phyloP scores from a whole-genome alignment of 2,329 filamentous ascomycete genomes.

The Clarireedia monteithiana region DNA sequence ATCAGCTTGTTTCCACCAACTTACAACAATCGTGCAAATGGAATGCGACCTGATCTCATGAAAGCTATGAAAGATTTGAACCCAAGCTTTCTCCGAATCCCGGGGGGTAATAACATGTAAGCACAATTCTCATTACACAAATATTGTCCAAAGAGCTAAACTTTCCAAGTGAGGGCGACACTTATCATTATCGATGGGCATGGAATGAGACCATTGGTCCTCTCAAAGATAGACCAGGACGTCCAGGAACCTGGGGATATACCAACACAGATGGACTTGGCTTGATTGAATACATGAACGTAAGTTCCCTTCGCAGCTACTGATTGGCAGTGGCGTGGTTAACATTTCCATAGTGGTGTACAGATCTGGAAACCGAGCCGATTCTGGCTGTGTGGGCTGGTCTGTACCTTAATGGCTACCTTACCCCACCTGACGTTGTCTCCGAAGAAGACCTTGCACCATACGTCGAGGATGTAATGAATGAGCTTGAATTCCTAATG shows the following conservation, averaged over 20 bases:
- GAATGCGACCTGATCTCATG: constrained; percentile 47
- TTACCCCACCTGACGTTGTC: constrained; percentile 32
- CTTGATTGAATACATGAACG: constrained; percentile 40
- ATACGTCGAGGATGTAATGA: constrained; percentile 40
- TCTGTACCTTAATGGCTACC: constrained; percentile 33
- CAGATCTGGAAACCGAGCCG: constrained; percentile 39
- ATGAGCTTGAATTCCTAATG: constrained; percentile 45
- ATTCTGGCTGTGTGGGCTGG: constrained; percentile 42
- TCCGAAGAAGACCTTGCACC: constrained; percentile 36
- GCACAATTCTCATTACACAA: constrained; percentile 23
- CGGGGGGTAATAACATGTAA: constrained; percentile 55
- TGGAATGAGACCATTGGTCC: constrained; percentile 37
- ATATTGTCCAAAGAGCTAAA: background rate
- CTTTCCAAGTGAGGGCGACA: constrained; percentile 19
- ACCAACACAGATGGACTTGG: constrained; percentile 41
- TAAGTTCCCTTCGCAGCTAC: constrained; percentile 5
- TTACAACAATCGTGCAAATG: constrained; percentile 48
- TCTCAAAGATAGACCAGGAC: constrained; percentile 29
- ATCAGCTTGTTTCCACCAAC: constrained; percentile 54
- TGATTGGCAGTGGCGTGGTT: background rate
- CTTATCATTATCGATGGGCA: constrained; percentile 23
- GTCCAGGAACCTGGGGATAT: constrained; percentile 36
- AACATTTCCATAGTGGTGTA: constrained; percentile 32
- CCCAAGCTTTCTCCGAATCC: constrained; percentile 52
- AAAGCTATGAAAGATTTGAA: constrained; percentile 43